Evolutionary conservation across 805 yeast species (phyloP).

Genomic region (Candida odintsovae): DNA sequence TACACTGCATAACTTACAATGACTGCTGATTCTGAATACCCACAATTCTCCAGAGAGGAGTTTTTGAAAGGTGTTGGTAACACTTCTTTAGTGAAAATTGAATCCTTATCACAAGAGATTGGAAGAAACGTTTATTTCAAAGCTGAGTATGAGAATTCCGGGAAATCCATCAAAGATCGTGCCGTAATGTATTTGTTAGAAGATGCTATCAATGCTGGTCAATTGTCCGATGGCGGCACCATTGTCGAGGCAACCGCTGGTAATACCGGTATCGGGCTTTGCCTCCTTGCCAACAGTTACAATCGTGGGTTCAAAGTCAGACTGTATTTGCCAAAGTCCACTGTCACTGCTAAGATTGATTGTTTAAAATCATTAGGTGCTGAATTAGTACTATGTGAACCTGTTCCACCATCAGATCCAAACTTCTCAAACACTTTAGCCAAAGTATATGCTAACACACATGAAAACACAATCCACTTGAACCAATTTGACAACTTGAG

Average conservation of each 20-base stretch:
- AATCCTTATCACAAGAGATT: conserved; percentile 54
- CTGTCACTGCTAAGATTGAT: conserved; percentile 61
- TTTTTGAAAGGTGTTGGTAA: conserved; percentile 43
- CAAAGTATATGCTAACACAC: conserved; percentile 28
- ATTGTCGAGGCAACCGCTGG: conserved; percentile 83
- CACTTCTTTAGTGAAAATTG: conserved; percentile 64
- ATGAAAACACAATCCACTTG: conserved; percentile 58
- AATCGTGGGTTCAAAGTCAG: conserved; percentile 41
- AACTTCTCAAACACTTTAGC: conserved; percentile 28
- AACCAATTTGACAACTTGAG: conserved; percentile 76
- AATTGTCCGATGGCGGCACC: conserved; percentile 55
- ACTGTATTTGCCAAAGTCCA: conserved; percentile 76
- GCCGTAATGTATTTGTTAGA: conserved; percentile 68
- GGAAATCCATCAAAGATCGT: conserved; percentile 79
- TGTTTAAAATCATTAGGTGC: conserved; percentile 63
- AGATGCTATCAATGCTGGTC: conserved; percentile 48
- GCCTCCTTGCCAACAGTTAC: conserved; percentile 46
- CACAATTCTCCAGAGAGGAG: conserved; percentile 14
- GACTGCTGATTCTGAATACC: conserved; percentile 7
- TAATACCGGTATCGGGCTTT: conserved; percentile 78
- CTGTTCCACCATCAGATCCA: conserved; percentile 54
- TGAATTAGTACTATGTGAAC: conserved; percentile 52
- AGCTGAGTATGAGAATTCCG: conserved; percentile 69
- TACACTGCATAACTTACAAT: neutral
- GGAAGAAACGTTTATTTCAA: conserved; percentile 73